A percentile compares a stretch with the other conserved stretches of the same genome.
These are phyloP conservation scores for Jackrogersella multiformis DNA, from an alignment of 495 filamentous ascomycete species.

Conservation along the genomic window DNA sequence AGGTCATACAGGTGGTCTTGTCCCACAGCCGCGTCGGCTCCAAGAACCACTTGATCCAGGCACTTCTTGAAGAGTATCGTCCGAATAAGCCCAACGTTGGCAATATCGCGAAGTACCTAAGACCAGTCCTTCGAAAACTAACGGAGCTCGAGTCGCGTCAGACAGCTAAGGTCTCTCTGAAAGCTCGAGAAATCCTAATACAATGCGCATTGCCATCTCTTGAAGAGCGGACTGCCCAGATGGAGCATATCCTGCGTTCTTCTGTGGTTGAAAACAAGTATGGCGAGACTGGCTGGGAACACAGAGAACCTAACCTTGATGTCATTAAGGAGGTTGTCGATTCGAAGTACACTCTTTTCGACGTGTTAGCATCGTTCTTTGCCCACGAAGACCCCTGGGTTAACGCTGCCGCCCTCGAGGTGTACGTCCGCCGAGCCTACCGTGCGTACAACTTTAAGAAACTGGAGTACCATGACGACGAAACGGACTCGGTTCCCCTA, in stretches of 20 bases:
- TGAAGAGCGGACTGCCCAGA: constrained; percentile 92
- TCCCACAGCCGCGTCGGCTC: constrained; percentile 91
- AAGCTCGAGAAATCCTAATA: constrained; percentile 95
- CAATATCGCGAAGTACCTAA: constrained; percentile 89
- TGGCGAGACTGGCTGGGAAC: constrained; percentile 96
- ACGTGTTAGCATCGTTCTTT: constrained; percentile 94
- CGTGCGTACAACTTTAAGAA: constrained; percentile 90
- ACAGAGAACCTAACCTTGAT: constrained; percentile 86
- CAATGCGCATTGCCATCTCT: constrained; percentile 96
- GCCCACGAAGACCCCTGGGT: constrained; percentile 95
- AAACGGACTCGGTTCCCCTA: constrained; percentile 75
- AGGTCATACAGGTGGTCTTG: constrained; percentile 85
- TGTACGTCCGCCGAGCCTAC: constrained; percentile 96
- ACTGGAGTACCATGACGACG: constrained; percentile 82
- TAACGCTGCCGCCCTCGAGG: constrained; percentile 89
- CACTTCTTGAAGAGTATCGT: constrained; percentile 91
- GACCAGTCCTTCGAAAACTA: constrained; percentile 80
- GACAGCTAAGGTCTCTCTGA: constrained; percentile 94
- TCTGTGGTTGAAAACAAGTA: constrained; percentile 97
- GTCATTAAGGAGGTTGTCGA: constrained; percentile 97
- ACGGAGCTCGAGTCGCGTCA: constrained; percentile 90
- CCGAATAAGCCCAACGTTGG: constrained; percentile 91
- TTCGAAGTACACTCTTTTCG: constrained; percentile 97
- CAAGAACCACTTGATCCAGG: constrained; percentile 93
- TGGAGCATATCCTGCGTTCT: constrained; percentile 98